phyloP scores from a whole-genome alignment of 2,329 filamentous ascomycete genomes.

The Fusarium solani-melongenae region DNA sequence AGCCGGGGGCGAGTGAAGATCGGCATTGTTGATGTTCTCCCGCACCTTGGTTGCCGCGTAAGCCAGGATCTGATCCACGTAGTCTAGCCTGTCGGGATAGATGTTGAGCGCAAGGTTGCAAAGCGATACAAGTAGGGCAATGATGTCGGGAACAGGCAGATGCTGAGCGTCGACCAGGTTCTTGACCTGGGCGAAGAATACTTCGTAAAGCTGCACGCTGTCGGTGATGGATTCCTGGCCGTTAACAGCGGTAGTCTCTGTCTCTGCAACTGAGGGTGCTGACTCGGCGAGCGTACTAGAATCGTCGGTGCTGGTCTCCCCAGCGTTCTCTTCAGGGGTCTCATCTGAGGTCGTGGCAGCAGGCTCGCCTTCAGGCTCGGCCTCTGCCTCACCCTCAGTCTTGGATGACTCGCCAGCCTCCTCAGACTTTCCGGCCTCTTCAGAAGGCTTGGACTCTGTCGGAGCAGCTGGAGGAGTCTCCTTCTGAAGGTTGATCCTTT shows the following conservation, averaged over 20 bases:
- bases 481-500: constrained; percentile 79
- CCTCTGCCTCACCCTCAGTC: constrained; percentile 42
- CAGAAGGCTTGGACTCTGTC: constrained; percentile 35
- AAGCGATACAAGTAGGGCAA: constrained; percentile 92
- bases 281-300: constrained; percentile 46
- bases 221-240: constrained; percentile 59
- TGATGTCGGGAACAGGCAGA: constrained; percentile 92
- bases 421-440: constrained; percentile 41
- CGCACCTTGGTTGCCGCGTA: constrained; percentile 89
- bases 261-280: constrained; percentile 57
- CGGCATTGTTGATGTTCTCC: constrained; percentile 93
- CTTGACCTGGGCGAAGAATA: constrained; percentile 96
- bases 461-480: constrained; percentile 48
- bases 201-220: constrained; percentile 91
- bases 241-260: constrained; percentile 61
- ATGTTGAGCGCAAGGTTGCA: constrained; percentile 95
- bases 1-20: constrained; percentile 86
- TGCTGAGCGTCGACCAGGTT: constrained; percentile 92
- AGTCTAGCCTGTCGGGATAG: constrained; percentile 91
- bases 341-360: constrained; percentile 11
- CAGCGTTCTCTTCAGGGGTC: constrained; percentile 24
- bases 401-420: constrained; percentile 43
- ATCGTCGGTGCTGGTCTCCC: constrained; percentile 44
- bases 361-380: constrained; percentile 31
- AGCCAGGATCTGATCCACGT: constrained; percentile 91